phyloP scores from a whole-genome alignment of 495 filamentous ascomycete species.

The Daldinia childiae region DNA sequence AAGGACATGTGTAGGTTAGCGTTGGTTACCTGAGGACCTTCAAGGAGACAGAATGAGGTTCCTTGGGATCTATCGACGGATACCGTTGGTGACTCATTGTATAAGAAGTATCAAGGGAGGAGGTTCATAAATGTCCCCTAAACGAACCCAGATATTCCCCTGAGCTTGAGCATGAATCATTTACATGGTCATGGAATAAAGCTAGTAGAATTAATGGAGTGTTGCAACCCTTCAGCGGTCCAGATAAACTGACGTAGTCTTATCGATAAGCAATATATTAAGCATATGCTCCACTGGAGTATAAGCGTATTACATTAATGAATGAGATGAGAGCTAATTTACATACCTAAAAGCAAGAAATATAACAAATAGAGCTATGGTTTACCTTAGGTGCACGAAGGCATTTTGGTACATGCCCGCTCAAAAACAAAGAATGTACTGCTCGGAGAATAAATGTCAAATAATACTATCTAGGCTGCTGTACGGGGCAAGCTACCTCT shows the following conservation, averaged over 20 bases:
- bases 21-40: constrained; percentile 73
- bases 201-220: background rate
- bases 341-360: background rate
- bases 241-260: constrained; percentile 32
- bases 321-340: background rate
- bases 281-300: background rate
- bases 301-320: background rate
- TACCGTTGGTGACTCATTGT: constrained; percentile 62
- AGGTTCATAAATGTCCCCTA: background rate
- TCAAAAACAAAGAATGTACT: background rate
- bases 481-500: background rate
- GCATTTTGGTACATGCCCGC: background rate
- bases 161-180: background rate
- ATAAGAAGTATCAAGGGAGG: constrained; percentile 5
- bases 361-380: background rate
- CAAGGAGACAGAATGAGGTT: constrained; percentile 84
- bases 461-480: constrained; percentile 4
- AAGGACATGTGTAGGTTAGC: background rate
- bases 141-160: background rate
- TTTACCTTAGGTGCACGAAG: background rate
- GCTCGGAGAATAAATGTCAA: background rate
- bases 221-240: background rate
- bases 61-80: constrained; percentile 69
- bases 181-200: background rate
- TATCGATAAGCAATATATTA: constrained; percentile 23